Evolutionary conservation across 306 rosid genomes (phyloP), one percentile per base, ranked within the genome.

Genomic region (Pyrus communis): DNA sequence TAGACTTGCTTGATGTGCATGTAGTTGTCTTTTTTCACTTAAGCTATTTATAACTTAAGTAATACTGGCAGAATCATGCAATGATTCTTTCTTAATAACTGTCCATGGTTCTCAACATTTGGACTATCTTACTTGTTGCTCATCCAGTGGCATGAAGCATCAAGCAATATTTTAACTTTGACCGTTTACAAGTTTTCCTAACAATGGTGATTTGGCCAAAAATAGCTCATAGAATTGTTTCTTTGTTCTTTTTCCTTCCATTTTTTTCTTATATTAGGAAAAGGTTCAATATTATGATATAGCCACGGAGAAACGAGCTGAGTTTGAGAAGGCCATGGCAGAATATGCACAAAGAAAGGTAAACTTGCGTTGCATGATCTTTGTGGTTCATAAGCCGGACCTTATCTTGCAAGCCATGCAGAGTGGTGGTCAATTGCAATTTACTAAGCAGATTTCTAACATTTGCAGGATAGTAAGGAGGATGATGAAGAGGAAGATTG

Each of bases 281-380:
- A 95, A 95, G 79, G 97, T 92, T 80, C 88, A 90, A 79, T 92
- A 95, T 86, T 95, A 95, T 66, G 98, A 95, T 77, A 86, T 92
- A 49, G 98, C 98, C 31, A 95, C 92, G 0, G 91, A 83, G 70
- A 95, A 95, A 77, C 91, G 98, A 51, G 97, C 96, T 14, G 97
- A 88, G 81, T 95, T 92, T 82, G 98, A 90, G 22, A 85, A 71
- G 18, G 96, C 96, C 78, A 86, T 75, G 85, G 74, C 88, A 63
- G 97, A 92, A 71, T 92, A 84, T 80, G 85, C 78, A 75, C 87
- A 81, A 84, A 90, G 79, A 85, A 92, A 82, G 90, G 98, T 95
- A 83, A 73, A 69, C 40, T 73, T 58, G 73, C 78, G 13, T 35
- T 75, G 54, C 79, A 19, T 77, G 59, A 70, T 67, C 33, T 69